A percentile compares a stretch with the other conserved stretches of the same genome.
Evolutionary conservation across 2,329 filamentous ascomycete species (phyloP).

Genomic region (Chrysoporthe cubensis): DNA sequence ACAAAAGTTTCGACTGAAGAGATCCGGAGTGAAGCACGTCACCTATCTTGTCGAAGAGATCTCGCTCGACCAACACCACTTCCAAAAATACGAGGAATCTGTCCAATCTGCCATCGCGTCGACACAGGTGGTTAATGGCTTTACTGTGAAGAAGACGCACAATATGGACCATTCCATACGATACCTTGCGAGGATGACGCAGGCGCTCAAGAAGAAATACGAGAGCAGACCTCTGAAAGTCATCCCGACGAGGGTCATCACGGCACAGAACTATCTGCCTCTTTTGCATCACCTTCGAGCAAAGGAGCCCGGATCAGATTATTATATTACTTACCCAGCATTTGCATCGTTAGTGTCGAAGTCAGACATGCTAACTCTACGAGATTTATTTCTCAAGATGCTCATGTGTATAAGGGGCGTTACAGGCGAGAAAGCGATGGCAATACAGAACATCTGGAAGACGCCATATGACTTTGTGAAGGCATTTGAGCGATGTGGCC

Average conservation of each 20-base stretch:
- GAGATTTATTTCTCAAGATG: slow-evolving; percentile 82
- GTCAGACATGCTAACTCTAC: slow-evolving; percentile 72
- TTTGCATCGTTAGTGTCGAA: slow-evolving; percentile 77
- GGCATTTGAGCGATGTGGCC: slow-evolving; percentile 63
- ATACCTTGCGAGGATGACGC: slow-evolving; percentile 75
- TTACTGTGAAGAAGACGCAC: slow-evolving; percentile 75
- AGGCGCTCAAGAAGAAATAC: slow-evolving; percentile 68
- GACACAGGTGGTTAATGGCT: slow-evolving; percentile 78
- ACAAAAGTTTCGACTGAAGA: slow-evolving; percentile 78
- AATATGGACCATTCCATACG: slow-evolving; percentile 78
- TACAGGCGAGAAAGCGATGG: slow-evolving; percentile 76
- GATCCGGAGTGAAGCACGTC: slow-evolving; percentile 75
- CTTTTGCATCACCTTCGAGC: slow-evolving; percentile 62
- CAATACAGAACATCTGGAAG: slow-evolving; percentile 78
- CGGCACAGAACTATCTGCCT: slow-evolving; percentile 67
- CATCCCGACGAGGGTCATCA: slow-evolving; percentile 68
- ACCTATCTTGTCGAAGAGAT: slow-evolving; percentile 81
- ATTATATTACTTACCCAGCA: slow-evolving; percentile 70
- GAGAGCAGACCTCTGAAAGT: slow-evolving; percentile 60
- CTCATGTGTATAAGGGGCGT: slow-evolving; percentile 79
- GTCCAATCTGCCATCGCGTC: slow-evolving; percentile 75
- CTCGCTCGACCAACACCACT: slow-evolving; percentile 57
- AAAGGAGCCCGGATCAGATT: slow-evolving; percentile 52
- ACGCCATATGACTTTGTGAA: slow-evolving; percentile 74
- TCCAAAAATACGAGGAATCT: slow-evolving; percentile 64